Conservation (phyloP, 495 filamentous ascomycete genomes). For the Podospora pseudoanserina region DNA sequence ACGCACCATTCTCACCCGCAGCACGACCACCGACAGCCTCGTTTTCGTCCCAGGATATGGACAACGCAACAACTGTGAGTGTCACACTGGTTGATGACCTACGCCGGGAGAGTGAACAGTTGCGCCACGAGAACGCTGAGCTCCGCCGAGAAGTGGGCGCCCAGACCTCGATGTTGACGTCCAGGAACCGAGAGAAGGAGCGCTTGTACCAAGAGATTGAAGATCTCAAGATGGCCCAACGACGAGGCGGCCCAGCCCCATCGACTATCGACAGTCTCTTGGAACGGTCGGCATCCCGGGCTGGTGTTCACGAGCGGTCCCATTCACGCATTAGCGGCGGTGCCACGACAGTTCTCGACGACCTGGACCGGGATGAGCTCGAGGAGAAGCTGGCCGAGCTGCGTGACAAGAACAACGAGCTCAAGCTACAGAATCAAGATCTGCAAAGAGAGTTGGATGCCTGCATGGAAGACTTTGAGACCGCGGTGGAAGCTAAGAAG, state of each 20-base stretch:
- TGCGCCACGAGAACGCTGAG: slow-evolving; percentile 90
- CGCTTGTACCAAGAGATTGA: slow-evolving; percentile 95
- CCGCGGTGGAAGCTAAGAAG: slow-evolving; percentile 53
- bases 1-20: slow-evolving; percentile 52
- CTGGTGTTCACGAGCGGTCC: slow-evolving; percentile 60
- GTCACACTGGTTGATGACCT: slow-evolving; percentile 66
- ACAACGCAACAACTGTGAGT: slow-evolving; percentile 50
- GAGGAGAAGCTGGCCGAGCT: slow-evolving; percentile 79
- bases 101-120: slow-evolving; percentile 62
- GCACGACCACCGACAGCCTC: slow-evolving; percentile 57
- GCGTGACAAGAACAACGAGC: slow-evolving; percentile 77
- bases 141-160: slow-evolving; percentile 87
- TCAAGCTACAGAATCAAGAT: slow-evolving; percentile 80
- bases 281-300: slow-evolving; percentile 85
- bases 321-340: slow-evolving; percentile 68
- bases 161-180: slow-evolving; percentile 96
- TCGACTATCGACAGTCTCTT: slow-evolving; percentile 86
- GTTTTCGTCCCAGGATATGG: slow-evolving; percentile 49
- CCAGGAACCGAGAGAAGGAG: slow-evolving; percentile 90
- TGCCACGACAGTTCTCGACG: slow-evolving; percentile 60
- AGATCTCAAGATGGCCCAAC: slow-evolving; percentile 82
- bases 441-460: slow-evolving; percentile 71
- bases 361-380: slow-evolving; percentile 78
- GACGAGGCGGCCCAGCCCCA: slow-evolving; percentile 55
- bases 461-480: slow-evolving; percentile 62